Evolutionary conservation across 257 asterid species (phyloP), one percentile per base, ranked within the genome.

Genomic region (Penstemon davidsonii): DNA sequence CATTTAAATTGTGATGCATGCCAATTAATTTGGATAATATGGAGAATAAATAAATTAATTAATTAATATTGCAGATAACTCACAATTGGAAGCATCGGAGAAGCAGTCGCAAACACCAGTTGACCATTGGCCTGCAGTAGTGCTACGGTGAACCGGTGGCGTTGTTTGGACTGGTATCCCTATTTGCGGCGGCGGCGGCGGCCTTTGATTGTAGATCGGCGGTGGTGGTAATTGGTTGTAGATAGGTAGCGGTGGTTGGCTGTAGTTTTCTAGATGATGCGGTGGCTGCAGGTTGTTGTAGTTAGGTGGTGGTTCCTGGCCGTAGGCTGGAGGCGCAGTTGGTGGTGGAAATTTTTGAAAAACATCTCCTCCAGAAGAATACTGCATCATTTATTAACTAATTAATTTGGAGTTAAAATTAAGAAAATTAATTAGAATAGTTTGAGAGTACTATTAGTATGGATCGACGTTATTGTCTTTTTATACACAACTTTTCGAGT

Each of bases 41-140:
- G 4, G 11, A 5, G 2, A 5, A 46, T 12, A 6, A 46, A 46
- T 4, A 46, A 46, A 46, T 4, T 6, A 6, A 7, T 46, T 5
- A 7, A 46, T 3, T 46, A 46, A 49, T 49, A 49, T 15, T 50
- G 19, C 55, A 6, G 5, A n/a, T 9, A 5, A 51, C 84, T 76
- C 55, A 82, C 86, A 82, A 42, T 79, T 82, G 0, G 60, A 64
- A 13, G 61, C 58, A 50, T 82, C 86, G 1, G 86, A 82, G 69
- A 55, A 54, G 68, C 86, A 82, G 47, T 82, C 80, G 43, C 55
- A 82, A 4, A 82, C 62, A 40, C 84, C 86, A 3, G 84, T 73
- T 1, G 86, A 75, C 86, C 84, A 82, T 33, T 58, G 2, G n/a
- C 7, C 4, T 46, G 9, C 45, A 3, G 42, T 25, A 58, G 25